Conservation (phyloP, 2,329 filamentous ascomycete genomes). For the Pezicula rhizophila region DNA sequence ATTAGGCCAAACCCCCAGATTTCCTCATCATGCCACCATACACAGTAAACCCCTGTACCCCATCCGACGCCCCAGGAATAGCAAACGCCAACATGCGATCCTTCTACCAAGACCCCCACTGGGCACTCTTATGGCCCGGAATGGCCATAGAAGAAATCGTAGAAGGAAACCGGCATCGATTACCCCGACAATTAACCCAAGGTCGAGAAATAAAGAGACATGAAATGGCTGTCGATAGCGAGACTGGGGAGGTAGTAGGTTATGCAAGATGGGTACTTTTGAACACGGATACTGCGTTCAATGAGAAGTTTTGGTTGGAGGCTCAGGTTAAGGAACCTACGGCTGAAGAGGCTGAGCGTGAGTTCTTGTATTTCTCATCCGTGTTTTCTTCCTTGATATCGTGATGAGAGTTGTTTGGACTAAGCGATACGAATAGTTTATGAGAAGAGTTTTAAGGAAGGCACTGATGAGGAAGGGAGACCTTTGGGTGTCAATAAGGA, state of each 20-base stretch:
- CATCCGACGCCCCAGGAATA: neutral
- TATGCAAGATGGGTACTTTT: neutral
- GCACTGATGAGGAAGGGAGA: neutral
- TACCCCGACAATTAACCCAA: neutral
- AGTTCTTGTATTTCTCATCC: neutral
- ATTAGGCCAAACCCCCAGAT: too few species aligned
- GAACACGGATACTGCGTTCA: neutral
- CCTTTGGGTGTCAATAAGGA: neutral
- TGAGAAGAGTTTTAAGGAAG: neutral
- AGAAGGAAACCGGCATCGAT: neutral
- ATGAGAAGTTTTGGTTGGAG: neutral
- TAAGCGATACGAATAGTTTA: too few species aligned
- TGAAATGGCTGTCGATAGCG: neutral
- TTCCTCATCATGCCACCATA: neutral
- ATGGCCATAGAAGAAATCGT: neutral
- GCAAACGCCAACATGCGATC: neutral
- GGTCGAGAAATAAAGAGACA: neutral
- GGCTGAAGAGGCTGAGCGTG: neutral
- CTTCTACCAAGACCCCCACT: neutral
- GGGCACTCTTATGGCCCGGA: neutral
- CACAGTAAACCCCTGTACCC: neutral
- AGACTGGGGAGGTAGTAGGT: neutral
- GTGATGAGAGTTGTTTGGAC: too few species aligned
- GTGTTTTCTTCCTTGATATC: too few species aligned
- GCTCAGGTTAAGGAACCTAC: neutral